These are phyloP conservation scores for Begonia loranthoides DNA, from an alignment of 306 rosid species.

Conservation along the genomic window DNA sequence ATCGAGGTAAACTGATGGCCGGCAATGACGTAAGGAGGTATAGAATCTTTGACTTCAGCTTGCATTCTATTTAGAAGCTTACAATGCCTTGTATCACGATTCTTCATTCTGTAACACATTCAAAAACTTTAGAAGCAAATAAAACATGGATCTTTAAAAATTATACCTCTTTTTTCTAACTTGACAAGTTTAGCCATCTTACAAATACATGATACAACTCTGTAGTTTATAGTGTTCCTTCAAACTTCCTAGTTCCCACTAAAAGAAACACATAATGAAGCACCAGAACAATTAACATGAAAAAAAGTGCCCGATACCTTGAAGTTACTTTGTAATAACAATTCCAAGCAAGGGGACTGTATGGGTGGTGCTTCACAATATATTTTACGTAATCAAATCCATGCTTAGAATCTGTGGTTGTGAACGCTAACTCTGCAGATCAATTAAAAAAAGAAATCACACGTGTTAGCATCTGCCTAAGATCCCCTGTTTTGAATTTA, in stretches of 20 bases:
- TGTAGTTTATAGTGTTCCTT: no score
- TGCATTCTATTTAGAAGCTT: conserved; percentile 54
- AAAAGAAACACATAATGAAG: no score
- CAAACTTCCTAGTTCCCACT: no score
- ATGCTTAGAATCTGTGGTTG: conserved; percentile 68
- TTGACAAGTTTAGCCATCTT: no score
- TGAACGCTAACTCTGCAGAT: conserved; percentile 68
- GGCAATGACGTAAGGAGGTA: conserved; percentile 61
- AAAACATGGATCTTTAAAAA: no score
- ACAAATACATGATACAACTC: no score
- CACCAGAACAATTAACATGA: background rate
- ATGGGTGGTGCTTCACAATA: conserved; percentile 68
- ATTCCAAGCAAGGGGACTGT: conserved; percentile 84
- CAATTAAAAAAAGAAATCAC: no score
- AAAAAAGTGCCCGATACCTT: conserved; percentile 24
- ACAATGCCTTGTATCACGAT: conserved; percentile 56
- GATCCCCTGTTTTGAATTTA: no score
- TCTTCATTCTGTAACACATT: conserved; percentile 42
- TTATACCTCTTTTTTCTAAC: no score
- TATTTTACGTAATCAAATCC: conserved; percentile 75
- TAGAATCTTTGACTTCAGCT: conserved; percentile 53
- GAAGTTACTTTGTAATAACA: conserved; percentile 90
- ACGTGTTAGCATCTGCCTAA: no score
- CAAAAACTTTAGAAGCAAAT: no score
- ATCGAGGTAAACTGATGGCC: conserved; percentile 60